Evolutionary conservation across 2,329 filamentous ascomycete genomes (phyloP), one percentile per base, ranked within the genome.

Genomic region (Madurella mycetomatis): DNA sequence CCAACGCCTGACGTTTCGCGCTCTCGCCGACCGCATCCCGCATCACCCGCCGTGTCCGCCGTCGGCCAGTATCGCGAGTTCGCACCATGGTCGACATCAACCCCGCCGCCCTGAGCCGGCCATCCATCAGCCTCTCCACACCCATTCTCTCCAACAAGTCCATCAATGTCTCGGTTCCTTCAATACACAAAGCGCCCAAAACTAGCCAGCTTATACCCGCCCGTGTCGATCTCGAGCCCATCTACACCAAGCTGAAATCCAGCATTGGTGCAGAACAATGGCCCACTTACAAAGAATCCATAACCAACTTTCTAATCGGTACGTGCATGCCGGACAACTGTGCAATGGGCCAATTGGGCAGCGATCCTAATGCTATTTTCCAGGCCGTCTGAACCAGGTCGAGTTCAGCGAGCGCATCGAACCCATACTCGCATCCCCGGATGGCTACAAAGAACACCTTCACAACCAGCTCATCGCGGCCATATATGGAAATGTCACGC

Each of bases 381-480:
- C 55, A 87, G 84, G 83, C 48, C 81, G 82, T 19, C 72, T 86
- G 46, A 85, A 85, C 66, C 83, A 86, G 66, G 68, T 70, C 57
- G 84, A 87, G 65, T 80, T 81, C 63, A 76, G 80, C 17, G 75
- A 78, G 58, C 74, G 76, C 55, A 79, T 87, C 67, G 82, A 86
- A 58, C 76, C 77, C 18, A 83, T 86, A 57, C 73, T 87, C 30
- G 68, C 74, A 32, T 81, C 81, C 7, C 72, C 74, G 61, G 79
- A 75, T 66, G 79, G 82, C 62, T 81, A 85, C 57, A 82, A 76
- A 61, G 76, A 81, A 54, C 83, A 85, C 65, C 73, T 86, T 2
- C 85, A 88, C 64, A 87, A 88, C 67, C 83, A 86, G 69, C 79
- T 88, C 49, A 73, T 87, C 58, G 76, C 83, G 54, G 83, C 82